phyloP scores from a whole-genome alignment of 805 yeast genomes.

The Wickerhamiella sorbophila region DNA sequence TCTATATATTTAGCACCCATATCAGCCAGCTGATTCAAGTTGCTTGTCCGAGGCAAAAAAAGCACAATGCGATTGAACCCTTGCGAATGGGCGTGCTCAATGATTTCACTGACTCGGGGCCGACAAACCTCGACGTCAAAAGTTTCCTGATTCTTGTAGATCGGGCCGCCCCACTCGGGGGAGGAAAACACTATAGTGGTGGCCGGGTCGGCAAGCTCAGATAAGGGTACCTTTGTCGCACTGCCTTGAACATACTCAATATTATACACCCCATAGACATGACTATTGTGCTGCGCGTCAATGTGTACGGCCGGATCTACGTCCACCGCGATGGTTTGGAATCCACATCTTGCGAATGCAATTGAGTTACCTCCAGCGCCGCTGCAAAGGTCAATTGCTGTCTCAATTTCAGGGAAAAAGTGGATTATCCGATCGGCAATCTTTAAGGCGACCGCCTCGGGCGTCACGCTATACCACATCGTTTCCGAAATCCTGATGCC shows the following conservation, averaged over 20 bases:
- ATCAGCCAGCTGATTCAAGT: slow-evolving; percentile 10
- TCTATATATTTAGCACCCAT: slow-evolving; percentile 12
- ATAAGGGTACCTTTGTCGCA: slow-evolving; percentile 28
- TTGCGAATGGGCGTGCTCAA: slow-evolving; percentile 5
- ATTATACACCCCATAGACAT: slow-evolving; percentile 42
- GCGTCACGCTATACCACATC: slow-evolving; percentile 81
- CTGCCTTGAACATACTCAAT: slow-evolving; percentile 37
- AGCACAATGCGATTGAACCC: slow-evolving; percentile 6
- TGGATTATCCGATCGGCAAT: slow-evolving; percentile 19
- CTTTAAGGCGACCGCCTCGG: slow-evolving; percentile 52
- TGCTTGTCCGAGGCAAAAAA: slow-evolving; percentile 15
- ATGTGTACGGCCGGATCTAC: slow-evolving; percentile 11
- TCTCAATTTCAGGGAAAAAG: slow-evolving; percentile 13
- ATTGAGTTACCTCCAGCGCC: slow-evolving; percentile 85
- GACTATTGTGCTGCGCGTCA: slow-evolving; percentile 38
- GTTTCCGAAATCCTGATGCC: slow-evolving; percentile 59
- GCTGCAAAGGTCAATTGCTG: slow-evolving; percentile 53
- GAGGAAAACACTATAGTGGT: slow-evolving; percentile 13
- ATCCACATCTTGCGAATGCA: slow-evolving; percentile 43
- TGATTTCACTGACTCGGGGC: slow-evolving; percentile 12
- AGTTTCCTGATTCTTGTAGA: slow-evolving; percentile 8
- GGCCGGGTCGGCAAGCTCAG: slow-evolving; percentile 1
- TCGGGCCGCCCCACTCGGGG: slow-evolving; percentile 22
- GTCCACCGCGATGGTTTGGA: slow-evolving; percentile 19
- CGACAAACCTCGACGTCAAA: slow-evolving; percentile 14